Evolutionary conservation across 345 rosid genomes (phyloP).

Genomic region (Citrus glauca): DNA sequence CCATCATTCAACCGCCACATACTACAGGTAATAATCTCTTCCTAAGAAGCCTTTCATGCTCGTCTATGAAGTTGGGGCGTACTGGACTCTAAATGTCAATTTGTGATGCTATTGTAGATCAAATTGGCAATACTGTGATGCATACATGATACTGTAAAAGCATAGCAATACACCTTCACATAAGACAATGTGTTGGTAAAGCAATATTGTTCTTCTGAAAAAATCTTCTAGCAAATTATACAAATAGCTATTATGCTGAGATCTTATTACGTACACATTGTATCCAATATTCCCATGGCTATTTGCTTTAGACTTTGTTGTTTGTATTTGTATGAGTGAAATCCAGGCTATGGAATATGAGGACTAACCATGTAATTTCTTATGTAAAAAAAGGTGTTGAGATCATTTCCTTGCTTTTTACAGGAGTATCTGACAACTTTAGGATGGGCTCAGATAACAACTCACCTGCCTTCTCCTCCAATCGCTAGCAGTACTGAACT

Average conservation of each 20-base stretch:
- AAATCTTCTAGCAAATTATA: not conserved
- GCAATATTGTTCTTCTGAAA: not conserved
- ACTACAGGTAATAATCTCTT: slow-evolving; percentile 20
- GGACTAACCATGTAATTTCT: not conserved
- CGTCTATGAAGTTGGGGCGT: too few species aligned
- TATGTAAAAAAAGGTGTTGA: not conserved
- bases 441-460: not conserved
- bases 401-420: not conserved
- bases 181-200: not conserved
- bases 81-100: not conserved
- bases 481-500: slow-evolving; percentile 14
- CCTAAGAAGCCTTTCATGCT: not conserved
- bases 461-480: slow-evolving; percentile 8
- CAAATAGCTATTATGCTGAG: not conserved
- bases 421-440: not conserved
- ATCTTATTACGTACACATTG: not conserved
- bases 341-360: not conserved
- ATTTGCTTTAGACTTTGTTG: not conserved
- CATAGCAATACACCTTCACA: not conserved
- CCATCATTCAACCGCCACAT: slow-evolving; percentile 29
- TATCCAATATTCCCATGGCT: not conserved
- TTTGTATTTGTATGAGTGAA: not conserved
- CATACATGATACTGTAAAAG: not conserved
- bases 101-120: not conserved
- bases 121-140: not conserved